Evolutionary conservation across 2,329 filamentous ascomycete genomes (phyloP).

Genomic region (Claviceps digitariae): DNA sequence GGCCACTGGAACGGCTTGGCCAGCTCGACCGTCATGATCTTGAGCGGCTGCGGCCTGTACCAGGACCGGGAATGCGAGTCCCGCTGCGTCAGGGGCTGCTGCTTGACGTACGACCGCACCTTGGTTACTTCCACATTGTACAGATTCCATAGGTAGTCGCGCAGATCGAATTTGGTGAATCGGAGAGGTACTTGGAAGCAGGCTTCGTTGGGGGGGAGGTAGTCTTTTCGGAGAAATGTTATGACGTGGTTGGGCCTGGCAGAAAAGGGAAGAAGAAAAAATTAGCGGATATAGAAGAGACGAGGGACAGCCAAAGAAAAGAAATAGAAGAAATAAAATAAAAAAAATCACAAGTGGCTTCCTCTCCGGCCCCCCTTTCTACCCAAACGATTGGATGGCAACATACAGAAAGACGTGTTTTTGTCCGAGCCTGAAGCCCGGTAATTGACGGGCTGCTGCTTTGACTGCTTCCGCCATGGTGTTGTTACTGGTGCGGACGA

Average conservation of each 20-base stretch:
- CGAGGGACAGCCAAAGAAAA: neutral
- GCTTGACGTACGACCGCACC: constrained; percentile 67
- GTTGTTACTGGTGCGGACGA: constrained; percentile 10
- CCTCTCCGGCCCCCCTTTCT: neutral
- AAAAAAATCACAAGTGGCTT: neutral
- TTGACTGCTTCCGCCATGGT: constrained; percentile 28
- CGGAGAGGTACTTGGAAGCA: constrained; percentile 81
- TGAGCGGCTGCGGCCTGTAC: constrained; percentile 59
- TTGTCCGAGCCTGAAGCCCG: constrained; percentile 33
- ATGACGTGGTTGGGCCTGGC: constrained; percentile 68
- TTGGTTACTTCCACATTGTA: constrained; percentile 63
- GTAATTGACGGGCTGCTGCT: constrained; percentile 23
- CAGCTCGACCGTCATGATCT: constrained; percentile 94
- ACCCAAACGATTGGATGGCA: neutral
- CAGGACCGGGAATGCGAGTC: constrained; percentile 37
- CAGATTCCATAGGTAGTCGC: constrained; percentile 81
- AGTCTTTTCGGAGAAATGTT: constrained; percentile 59
- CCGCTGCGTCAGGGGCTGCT: constrained; percentile 41
- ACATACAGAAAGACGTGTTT: constrained; percentile 44
- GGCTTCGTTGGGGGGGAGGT: constrained; percentile 66
- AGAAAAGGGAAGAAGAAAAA: neutral
- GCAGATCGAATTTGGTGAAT: constrained; percentile 92
- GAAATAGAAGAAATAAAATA: neutral
- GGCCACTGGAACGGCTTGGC: constrained; percentile 82
- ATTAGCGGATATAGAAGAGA: no score